phyloP scores from a whole-genome alignment of 2,329 filamentous ascomycete genomes.

The Claviceps sp. region DNA sequence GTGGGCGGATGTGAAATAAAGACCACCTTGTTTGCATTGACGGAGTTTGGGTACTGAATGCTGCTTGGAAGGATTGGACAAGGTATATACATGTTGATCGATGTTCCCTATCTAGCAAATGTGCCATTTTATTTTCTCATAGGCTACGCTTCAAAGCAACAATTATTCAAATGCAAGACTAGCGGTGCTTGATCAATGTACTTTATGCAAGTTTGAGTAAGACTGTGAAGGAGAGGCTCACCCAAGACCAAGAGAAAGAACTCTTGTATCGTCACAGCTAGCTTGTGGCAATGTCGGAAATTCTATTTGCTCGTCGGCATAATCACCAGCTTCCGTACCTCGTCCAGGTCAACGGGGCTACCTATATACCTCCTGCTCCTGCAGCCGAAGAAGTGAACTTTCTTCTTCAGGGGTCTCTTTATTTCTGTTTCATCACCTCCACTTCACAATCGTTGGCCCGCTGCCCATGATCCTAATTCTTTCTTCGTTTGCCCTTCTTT shows the following conservation, averaged over 20 bases:
- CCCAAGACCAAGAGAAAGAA: background rate
- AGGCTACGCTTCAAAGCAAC: background rate
- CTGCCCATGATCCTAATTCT: constrained; percentile 17
- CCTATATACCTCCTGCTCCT: background rate
- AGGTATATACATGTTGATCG: background rate
- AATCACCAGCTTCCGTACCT: background rate
- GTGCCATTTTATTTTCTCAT: background rate
- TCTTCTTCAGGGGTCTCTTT: background rate
- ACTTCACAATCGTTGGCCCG: background rate
- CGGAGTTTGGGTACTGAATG: background rate
- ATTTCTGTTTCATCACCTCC: background rate
- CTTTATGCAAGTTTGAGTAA: background rate
- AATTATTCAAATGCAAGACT: too few species aligned
- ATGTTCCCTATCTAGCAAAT: background rate
- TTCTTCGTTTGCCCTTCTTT: constrained; percentile 33
- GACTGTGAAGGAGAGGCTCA: background rate
- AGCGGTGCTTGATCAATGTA: background rate
- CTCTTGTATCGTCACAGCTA: background rate
- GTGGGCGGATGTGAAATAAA: constrained; percentile 29
- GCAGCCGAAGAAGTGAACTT: background rate
- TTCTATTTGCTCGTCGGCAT: background rate
- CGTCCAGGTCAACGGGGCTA: background rate
- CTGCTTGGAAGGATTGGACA: background rate
- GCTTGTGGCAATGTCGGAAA: background rate
- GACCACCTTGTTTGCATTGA: constrained; percentile 1